Evolutionary conservation across 192 early-diverging fungal genomes (phyloP), one percentile per base, ranked within the genome.

Genomic region (Haplosporangium gracile): DNA sequence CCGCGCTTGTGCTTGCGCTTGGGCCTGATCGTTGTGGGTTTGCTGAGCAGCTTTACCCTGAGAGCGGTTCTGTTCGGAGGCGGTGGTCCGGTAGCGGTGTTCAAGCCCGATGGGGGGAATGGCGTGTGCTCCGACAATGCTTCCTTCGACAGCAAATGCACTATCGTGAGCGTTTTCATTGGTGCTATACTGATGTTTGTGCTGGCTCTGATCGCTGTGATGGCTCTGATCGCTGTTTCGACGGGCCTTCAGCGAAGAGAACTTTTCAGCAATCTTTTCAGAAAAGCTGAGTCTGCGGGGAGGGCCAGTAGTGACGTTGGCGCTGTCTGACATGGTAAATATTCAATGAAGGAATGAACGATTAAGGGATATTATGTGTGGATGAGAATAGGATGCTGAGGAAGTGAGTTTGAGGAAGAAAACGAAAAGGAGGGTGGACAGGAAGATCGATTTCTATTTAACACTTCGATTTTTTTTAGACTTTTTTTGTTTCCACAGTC

Each of bases 91-190:
- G 26, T 65, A 65, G 29, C 60, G 60, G 29, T 32, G 60, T 29
- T 65, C 60, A 32, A 65, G 60, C 2, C 24, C n/a, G 60, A 83
- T 70, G 0, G 82, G 82, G 1, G 82, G 82, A 57, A 77, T 72
- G 34, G 82, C 82, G 55, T 83, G 76, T 9, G 82, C 72, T 15
- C 82, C 82, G 11, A 55, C 45, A 7, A 78, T 16, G 24, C 7
- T 29, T 16, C 71, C 75, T 36, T 78, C 82, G 15, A 60, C 70
- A 43, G 45, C 72, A 39, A 74, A 78, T 2, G 82, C 72, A 43
- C 77, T 83, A 72, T 83, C 82, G 42, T 83, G 82, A 2, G 10
- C 18, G 47, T 45, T 82, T 6, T 63, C 70, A 13, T 42, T 39
- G 16, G 75, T 32, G 26, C 75, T 75, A 26, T 82, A 77, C 32